phyloP scores from a whole-genome alignment of 371 early-diverging fungal species.

The Mortierella sp. region DNA sequence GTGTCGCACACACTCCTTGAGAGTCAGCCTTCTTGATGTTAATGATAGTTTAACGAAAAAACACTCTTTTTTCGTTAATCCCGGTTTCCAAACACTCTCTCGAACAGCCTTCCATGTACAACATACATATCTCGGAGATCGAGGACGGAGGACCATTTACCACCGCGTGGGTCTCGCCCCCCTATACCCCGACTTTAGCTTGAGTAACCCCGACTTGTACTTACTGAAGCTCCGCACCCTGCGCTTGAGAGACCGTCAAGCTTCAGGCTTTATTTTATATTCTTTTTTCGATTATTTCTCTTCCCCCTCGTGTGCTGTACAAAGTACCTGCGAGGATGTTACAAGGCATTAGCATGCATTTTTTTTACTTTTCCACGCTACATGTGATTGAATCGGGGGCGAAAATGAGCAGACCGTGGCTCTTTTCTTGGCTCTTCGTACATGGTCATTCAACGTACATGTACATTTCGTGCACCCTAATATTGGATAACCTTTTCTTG shows the following conservation, averaged over 20 bases:
- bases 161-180: neutral
- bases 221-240: neutral
- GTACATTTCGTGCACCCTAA: neutral
- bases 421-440: neutral
- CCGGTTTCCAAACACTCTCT: neutral
- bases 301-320: no score
- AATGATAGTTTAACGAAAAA: no score
- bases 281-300: neutral
- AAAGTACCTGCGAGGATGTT: neutral
- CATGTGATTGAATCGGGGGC: neutral
- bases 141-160: neutral
- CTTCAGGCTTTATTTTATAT: neutral
- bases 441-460: neutral
- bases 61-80: neutral
- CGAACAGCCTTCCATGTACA: neutral
- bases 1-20: no score
- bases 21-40: no score
- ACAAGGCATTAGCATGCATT: neutral
- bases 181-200: neutral
- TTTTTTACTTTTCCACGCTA: neutral
- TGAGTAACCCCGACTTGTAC: neutral
- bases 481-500: neutral
- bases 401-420: neutral
- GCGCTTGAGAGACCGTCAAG: constrained; percentile 5
- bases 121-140: neutral